Evolutionary conservation across 441 rosid species (phyloP).

Genomic region (Isatis lusitanica): DNA sequence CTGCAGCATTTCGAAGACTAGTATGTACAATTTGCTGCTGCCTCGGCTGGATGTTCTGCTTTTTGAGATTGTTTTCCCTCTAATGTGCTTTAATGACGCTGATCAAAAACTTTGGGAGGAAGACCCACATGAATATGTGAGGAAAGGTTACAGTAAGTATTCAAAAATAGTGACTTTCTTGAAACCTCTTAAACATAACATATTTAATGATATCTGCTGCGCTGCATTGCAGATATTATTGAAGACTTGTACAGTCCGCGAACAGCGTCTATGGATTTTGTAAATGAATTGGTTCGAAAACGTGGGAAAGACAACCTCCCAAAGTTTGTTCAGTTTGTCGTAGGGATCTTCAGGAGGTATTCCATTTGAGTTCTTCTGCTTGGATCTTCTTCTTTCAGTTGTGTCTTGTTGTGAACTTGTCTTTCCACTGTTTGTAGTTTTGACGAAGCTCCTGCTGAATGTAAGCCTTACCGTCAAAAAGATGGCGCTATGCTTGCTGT

Average conservation of each 20-base stretch:
- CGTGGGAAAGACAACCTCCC: conserved; percentile 80
- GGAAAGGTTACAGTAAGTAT: conserved; percentile 97
- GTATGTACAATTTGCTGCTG: conserved; percentile 83
- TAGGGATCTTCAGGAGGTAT: conserved; percentile 74
- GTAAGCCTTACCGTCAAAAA: conserved; percentile 73
- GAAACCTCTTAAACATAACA: not conserved
- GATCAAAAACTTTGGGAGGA: conserved; percentile 99
- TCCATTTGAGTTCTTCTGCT: conserved; percentile 16
- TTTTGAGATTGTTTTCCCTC: conserved; percentile 95
- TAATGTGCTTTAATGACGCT: conserved; percentile 93
- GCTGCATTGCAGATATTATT: conserved; percentile 59
- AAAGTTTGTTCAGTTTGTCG: conserved; percentile 71
- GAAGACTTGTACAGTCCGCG: conserved; percentile 91
- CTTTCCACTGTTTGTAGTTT: conserved; percentile 48
- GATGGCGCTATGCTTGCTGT: conserved; percentile 90
- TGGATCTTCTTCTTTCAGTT: conserved; percentile 10
- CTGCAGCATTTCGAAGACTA: conserved; percentile 81
- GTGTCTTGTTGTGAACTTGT: conserved; percentile 15
- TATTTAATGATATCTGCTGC: conserved; percentile 8
- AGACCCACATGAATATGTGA: conserved; percentile 99
- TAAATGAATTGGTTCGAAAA: conserved; percentile 86
- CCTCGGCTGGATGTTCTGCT: conserved; percentile 88
- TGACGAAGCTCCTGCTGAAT: conserved; percentile 60
- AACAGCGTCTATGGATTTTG: conserved; percentile 87
- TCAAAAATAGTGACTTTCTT: not conserved